Evolutionary conservation across 2,329 filamentous ascomycete genomes (phyloP).

Genomic region (Aspergillus versicolor): DNA sequence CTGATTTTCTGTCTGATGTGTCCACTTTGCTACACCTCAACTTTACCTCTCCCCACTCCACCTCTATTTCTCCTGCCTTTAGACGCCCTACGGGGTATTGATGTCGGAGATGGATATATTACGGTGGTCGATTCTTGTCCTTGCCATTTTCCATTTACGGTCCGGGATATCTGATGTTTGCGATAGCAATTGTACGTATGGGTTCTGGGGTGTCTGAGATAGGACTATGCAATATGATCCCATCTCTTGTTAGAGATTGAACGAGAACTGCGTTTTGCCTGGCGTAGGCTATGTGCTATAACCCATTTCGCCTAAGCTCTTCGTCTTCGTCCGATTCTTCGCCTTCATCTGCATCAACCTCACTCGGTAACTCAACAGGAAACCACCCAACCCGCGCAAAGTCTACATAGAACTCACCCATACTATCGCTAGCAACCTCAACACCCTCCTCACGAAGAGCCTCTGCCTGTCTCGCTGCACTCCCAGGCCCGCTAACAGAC

Average conservation of each 20-base stretch:
- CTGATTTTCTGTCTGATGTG: not conserved
- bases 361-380: slow-evolving; percentile 51
- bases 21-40: not conserved
- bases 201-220: slow-evolving; percentile 6
- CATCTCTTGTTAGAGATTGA: slow-evolving; percentile 8
- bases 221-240: slow-evolving; percentile 9
- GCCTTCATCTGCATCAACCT: slow-evolving; percentile 26
- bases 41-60: not conserved
- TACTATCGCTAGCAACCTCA: slow-evolving; percentile 39
- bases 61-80: not conserved
- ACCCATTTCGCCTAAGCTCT: not conserved
- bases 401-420: slow-evolving; percentile 47
- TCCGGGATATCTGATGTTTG: slow-evolving; percentile 7
- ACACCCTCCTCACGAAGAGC: slow-evolving; percentile 44
- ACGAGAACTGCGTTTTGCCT: not conserved
- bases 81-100: slow-evolving; percentile 7
- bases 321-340: slow-evolving; percentile 10
- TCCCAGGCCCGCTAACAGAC: slow-evolving; percentile 38
- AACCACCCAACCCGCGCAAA: slow-evolving; percentile 49
- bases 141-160: not conserved
- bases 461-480: slow-evolving; percentile 44
- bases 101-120: slow-evolving; percentile 9
- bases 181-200: slow-evolving; percentile 8
- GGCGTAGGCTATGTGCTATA: not conserved
- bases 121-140: slow-evolving; percentile 3